These are phyloP conservation scores for Ceriops tagal DNA, from an alignment of 345 rosid species.

Conservation along the genomic window DNA sequence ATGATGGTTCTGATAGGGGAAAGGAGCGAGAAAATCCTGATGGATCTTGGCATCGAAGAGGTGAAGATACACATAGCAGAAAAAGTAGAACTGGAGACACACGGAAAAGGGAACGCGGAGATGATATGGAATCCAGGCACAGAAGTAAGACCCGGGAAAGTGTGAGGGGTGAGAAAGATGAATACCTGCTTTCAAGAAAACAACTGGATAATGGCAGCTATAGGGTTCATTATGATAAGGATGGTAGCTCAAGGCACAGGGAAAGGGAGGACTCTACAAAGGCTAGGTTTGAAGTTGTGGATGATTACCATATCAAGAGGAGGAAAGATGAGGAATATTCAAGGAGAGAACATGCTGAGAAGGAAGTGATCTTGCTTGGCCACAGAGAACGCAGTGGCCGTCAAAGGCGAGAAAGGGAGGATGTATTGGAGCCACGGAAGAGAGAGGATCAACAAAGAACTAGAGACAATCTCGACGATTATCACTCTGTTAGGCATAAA, in stretches of 20 bases:
- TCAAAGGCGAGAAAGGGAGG: slow-evolving; percentile 78
- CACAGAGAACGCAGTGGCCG: slow-evolving; percentile 61
- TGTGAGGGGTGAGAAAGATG: slow-evolving; percentile 67
- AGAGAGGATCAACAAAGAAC: slow-evolving; percentile 74
- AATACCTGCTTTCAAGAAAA: slow-evolving; percentile 54
- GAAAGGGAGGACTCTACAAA: slow-evolving; percentile 60
- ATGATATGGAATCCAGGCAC: slow-evolving; percentile 67
- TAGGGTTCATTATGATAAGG: slow-evolving; percentile 55
- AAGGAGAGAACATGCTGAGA: slow-evolving; percentile 56
- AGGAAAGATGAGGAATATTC: slow-evolving; percentile 70
- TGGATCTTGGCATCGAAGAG: slow-evolving; percentile 57
- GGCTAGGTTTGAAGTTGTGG: slow-evolving; percentile 48
- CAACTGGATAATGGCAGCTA: slow-evolving; percentile 65
- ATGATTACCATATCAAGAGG: slow-evolving; percentile 69
- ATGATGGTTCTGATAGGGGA: slow-evolving; percentile 59
- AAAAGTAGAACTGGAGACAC: slow-evolving; percentile 62
- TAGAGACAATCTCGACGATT: slow-evolving; percentile 69
- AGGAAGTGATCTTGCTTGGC: slow-evolving; percentile 53
- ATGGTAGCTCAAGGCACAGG: slow-evolving; percentile 44
- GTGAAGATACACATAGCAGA: slow-evolving; percentile 54
- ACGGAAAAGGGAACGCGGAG: slow-evolving; percentile 68
- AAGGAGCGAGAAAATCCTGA: slow-evolving; percentile 63
- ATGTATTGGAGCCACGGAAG: slow-evolving; percentile 58
- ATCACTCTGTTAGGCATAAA: slow-evolving; percentile 65
- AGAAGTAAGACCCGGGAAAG: slow-evolving; percentile 60